Conservation (phyloP, 2,329 filamentous ascomycete genomes). For the Alternaria metachromatica region DNA sequence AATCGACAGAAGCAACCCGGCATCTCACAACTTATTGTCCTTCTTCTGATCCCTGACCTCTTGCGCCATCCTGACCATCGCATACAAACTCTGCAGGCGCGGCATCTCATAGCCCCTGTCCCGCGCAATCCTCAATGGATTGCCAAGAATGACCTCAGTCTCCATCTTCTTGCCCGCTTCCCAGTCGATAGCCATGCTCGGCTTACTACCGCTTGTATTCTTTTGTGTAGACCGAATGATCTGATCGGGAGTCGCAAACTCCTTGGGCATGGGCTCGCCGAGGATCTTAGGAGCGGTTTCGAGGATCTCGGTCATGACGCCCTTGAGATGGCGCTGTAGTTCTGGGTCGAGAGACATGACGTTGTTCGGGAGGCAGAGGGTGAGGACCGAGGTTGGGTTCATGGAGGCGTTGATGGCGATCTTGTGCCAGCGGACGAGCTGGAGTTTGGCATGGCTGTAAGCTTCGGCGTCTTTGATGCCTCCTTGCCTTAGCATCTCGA, state of each 20-base stretch:
- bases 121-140: constrained; percentile 70
- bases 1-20: neutral
- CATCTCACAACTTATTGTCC: constrained; percentile 20
- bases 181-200: constrained; percentile 73
- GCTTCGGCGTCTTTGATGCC: constrained; percentile 70
- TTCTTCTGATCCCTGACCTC: constrained; percentile 55
- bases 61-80: constrained; percentile 68
- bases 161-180: constrained; percentile 70
- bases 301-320: constrained; percentile 74
- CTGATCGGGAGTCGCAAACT: constrained; percentile 67
- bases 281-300: constrained; percentile 68
- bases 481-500: constrained; percentile 64
- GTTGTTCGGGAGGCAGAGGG: constrained; percentile 68
- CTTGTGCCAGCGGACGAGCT: constrained; percentile 77
- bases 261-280: constrained; percentile 64
- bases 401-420: constrained; percentile 78
- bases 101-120: constrained; percentile 70
- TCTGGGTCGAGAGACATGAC: constrained; percentile 71
- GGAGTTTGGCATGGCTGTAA: constrained; percentile 70
- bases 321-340: constrained; percentile 66
- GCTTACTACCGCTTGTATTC: constrained; percentile 66
- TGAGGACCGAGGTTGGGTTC: constrained; percentile 74
- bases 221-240: constrained; percentile 68
- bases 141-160: constrained; percentile 75
- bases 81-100: constrained; percentile 71